Evolutionary conservation across 441 rosid species (phyloP), one percentile per base, ranked within the genome.

Genomic region (Arabidopsis lyrata): DNA sequence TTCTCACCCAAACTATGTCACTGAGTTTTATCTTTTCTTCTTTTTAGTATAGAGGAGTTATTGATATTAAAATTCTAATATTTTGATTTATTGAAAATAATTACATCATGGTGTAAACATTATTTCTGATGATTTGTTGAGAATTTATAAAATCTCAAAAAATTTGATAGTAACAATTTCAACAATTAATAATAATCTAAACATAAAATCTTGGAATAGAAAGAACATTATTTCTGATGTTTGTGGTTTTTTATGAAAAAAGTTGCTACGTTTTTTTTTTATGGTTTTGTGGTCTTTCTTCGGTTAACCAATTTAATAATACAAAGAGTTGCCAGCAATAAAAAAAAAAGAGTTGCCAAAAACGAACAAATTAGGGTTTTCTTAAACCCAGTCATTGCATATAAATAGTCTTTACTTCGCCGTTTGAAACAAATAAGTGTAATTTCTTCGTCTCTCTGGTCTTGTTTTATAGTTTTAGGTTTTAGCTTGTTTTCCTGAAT

Each of bases 21-120:
- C 47, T 48, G 27, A 66, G 73, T 55, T 73, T 3, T 22, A 13
- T 14, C 11, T 57, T 66, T 32, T 57, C 47, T 48, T 18, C 6
- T 47, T 57, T 66, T 8, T 48, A 66, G 32, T 16, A 58, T 34
- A 38, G n/a, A 16, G 29, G n/a, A 16, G 34, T 53, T 18, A 56
- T 47, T 54, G n/a, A 42, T 31, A 41, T 5, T 42, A 52, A 22
- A 12, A 8, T 9, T 31, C 0, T 8, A 32, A 42, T 6, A 7
- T 31, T 39, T 14, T 5, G 7, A 29, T 42, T 24, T 68, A 34
- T 8, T 16, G 11, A 4, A 27, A 42, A 58, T 31, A 44, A 8
- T 68, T 20, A 32, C 9, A 44, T 15, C 38, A 27, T 13, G 39
- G 16, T 1, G 11, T 11, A 13, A 32, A 32, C 14, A 35, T 36